These are phyloP conservation scores for Punica granatum DNA, from an alignment of 345 rosid species.

Conservation along the genomic window DNA sequence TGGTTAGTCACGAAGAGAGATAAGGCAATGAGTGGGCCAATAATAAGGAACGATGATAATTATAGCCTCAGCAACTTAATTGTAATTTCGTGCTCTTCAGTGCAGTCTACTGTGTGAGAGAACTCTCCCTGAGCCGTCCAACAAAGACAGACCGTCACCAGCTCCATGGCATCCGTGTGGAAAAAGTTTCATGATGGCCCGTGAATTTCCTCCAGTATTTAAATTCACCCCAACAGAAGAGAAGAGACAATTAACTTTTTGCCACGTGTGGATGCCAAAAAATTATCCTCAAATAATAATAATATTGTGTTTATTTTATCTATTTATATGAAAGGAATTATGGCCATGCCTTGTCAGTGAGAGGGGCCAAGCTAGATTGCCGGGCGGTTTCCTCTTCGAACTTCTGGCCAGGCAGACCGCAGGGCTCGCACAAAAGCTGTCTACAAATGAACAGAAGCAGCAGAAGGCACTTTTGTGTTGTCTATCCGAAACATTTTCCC, in stretches of 20 bases:
- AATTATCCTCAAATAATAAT: no score
- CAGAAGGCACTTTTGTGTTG: neutral
- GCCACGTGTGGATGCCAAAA: neutral
- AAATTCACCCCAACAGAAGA: neutral
- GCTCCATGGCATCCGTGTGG: neutral
- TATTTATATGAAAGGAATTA: no score
- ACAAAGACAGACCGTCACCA: neutral
- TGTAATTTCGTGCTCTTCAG: neutral
- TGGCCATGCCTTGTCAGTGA: neutral
- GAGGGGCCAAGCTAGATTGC: neutral
- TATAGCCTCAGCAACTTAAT: neutral
- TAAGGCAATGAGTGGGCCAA: neutral
- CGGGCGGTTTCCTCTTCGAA: constrained; percentile 1
- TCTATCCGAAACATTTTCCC: neutral
- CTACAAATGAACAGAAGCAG: neutral
- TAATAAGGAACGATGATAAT: neutral
- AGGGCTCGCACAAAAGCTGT: neutral
- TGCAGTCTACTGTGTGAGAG: no score
- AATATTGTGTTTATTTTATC: no score
- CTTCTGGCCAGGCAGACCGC: neutral
- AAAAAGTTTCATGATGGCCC: neutral
- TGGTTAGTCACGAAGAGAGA: neutral
- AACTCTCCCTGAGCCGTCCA: no score
- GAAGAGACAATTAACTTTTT: neutral
- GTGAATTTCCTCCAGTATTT: neutral